Evolutionary conservation across 2,329 filamentous ascomycete genomes (phyloP).

Genomic region (Sporothrix globosa): DNA sequence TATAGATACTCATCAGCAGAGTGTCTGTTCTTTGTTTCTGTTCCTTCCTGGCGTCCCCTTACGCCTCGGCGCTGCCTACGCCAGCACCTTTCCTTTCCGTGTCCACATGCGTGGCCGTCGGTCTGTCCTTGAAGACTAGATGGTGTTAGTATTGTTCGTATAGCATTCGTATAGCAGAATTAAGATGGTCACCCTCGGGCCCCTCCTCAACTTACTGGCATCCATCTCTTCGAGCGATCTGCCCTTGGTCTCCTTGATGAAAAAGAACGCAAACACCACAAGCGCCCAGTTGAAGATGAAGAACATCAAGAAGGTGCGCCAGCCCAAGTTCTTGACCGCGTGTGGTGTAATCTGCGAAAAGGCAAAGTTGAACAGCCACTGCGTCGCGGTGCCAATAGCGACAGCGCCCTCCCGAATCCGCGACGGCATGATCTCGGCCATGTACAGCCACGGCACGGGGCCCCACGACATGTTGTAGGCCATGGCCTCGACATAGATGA

Average conservation of each 20-base stretch:
- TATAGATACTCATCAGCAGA: not conserved
- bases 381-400: constrained; percentile 69
- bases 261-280: constrained; percentile 16
- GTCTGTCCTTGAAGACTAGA: not conserved
- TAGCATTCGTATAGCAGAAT: too few species aligned
- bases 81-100: not conserved
- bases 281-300: not conserved
- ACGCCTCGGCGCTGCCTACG: not conserved
- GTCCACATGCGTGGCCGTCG: not conserved
- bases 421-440: constrained; percentile 65
- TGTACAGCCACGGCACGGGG: constrained; percentile 56
- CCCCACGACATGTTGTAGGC: constrained; percentile 68
- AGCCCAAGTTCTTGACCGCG: not conserved
- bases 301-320: constrained; percentile 16
- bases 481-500: constrained; percentile 63
- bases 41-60: not conserved
- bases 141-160: not conserved
- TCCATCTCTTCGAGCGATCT: constrained; percentile 25
- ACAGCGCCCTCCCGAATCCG: constrained; percentile 66
- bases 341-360: constrained; percentile 6
- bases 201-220: not conserved
- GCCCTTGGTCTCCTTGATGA: constrained; percentile 27
- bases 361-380: constrained; percentile 47
- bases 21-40: not conserved
- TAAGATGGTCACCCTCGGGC: not conserved